Base-by-base conservation (phyloP, 495 filamentous ascomycete genomes). In the Margaritispora aquatica region DNA sequence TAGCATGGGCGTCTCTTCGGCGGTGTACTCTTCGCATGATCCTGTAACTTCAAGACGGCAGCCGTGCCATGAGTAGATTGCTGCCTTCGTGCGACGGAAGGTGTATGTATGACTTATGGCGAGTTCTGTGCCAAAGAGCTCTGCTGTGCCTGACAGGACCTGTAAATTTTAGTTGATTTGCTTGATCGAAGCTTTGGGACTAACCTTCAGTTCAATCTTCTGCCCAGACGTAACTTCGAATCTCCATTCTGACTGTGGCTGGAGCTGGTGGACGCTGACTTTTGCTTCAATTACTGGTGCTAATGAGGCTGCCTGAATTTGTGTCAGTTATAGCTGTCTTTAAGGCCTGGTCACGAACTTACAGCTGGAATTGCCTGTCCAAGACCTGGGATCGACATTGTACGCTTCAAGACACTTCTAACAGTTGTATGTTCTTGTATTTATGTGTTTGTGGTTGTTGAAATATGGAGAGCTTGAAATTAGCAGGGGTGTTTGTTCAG, bases 121-220 rank as follows among this genome's bases (percentile, higher is more conserved):
- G 56, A 99, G 88, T 73, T 97, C 92, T 51, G 92, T 94, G 69
- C 95, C 95, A 74, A 97, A 96, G 66, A 95, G 83, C 77, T 99
- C 94, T 41, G 95, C 95, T 13, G 85, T 90, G 63, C 94, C 94
- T 36, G 79, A 80, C 38, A 88, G 71, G 21, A 99, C 80, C 80
- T 88, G 44, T 49, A 41, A 26, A 69, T 70, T 20, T 73, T 72
- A 36, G n/a, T 20, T 70, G 77, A 38, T 34, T 27, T 22, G 15
- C 15, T 23, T 46, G 26, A 38, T n/a, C n/a, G 1, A 49, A 17
- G 8, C 36, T 27, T 17, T 10, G 38, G 38, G 20, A 69, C 71
- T 36, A 69, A 85, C 85, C 71, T 81, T 86, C 54, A 87, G 79
- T 63, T 80, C 76, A 38, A 92, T 72, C 19, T 75, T 82, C 19